Evolutionary conservation across 192 early-diverging fungal species (phyloP), one percentile per base, ranked within the genome.

Genomic region (Allomyces macrogynus): DNA sequence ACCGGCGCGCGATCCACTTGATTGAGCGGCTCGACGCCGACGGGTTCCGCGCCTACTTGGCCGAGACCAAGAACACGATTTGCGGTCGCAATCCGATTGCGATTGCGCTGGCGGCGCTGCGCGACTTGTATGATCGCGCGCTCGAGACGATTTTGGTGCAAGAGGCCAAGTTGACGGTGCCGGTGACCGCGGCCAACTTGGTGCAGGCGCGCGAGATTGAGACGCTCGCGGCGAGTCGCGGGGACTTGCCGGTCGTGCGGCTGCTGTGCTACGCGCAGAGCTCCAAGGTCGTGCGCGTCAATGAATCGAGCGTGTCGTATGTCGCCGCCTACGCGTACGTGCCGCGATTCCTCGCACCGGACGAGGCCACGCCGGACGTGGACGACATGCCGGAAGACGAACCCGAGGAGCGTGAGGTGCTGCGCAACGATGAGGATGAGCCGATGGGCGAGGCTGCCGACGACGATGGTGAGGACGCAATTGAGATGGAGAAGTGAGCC

Each of bases 31-130:
- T 85, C 42, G 76, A 83, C 62, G 79, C 84, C 60, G 64, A 62
- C 1, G 79, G 27, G 1, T 96, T 94, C 69, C 63, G 69, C 11
- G 66, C 68, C 32, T 98, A 98, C 67, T 72, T 97, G 23, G 65
- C 76, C 27, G 67, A 72, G 49, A 95, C 93, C 1, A 67, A 78
- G 26, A 98, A 98, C 69, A 98, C 95, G 0, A 93, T 98, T 44
- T 98, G 95, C 73, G 95, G 95, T 22, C 74, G 91, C 43, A 87
- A 94, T 68, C 90, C 92, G 0, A 92, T 98, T 64, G 80, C 80
- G 0, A 82, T 97, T 16, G 70, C 95, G n/a, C 64, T 97, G 69
- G 82, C 80, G n/a, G 84, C 86, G 0, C 25, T 89, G 22, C 70
- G 80, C 26, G 49, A 44, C 3, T 67, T 80, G 61, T 68, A 68